Base-by-base conservation (phyloP, 306 rosid genomes). In the Prunus mongolica region DNA sequence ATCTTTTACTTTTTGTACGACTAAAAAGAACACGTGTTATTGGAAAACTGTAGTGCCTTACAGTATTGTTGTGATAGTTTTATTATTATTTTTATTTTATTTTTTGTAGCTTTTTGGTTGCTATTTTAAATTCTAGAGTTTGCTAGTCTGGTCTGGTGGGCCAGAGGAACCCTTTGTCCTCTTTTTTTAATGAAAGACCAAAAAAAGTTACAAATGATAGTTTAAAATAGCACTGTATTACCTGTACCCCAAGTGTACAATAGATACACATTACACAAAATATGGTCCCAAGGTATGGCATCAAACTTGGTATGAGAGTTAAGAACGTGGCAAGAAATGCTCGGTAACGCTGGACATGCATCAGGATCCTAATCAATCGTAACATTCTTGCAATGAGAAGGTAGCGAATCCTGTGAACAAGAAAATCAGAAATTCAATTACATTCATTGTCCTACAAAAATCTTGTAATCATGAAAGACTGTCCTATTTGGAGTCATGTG, bases 211-310 rank as follows among this genome's bases (percentile, higher is more conserved):
- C 45, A 70, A 75, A 13, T 44, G 18, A 63, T 50, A 79, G 70
- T 30, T 57, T 67, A 82, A 67, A 76, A 78, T 34, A 69, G 65
- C 74, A 73, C 72, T 75, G 57, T 32, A 75, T 76, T 83, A 95
- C 99, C 99, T 95, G 99, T 47, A 90, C 86, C 72, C 97, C 99
- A 83, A 95, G 84, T 62, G 92, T 81, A 81, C 97, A 92, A 84
- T 95, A 95, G 67, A 95, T 77, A 78, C 97, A 90, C 8, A 92
- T 78, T 76, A 89, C 75, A 80, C 93, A 92, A 86, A 95, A 92
- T 82, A 95, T 84, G 80, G 91, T 92, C 78, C 99, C 99, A 14
- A 95, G 87, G 84, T 92, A 95, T 24, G 99, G 99, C 99, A 92
- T 95, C 87, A 95, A 84, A 84, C 99, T 95, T 20, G 99, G 99